Percentiles rank a stretch among this genome's conserved stretches.
Evolutionary conservation across 495 filamentous ascomycete genomes (phyloP).

Genomic region (Aspergillus taichungensis): DNA sequence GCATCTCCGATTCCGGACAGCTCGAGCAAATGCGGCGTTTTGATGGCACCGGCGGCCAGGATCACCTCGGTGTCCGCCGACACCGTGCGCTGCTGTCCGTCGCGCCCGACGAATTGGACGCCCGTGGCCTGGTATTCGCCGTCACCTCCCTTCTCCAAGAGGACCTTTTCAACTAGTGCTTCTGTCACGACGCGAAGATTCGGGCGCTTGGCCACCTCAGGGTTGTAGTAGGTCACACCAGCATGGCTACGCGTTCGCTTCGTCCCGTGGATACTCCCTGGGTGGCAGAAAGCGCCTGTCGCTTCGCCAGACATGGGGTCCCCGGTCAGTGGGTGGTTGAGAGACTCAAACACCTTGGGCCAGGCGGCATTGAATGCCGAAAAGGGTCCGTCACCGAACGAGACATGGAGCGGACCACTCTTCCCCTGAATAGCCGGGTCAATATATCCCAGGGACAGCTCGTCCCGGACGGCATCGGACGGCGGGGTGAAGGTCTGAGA

Average conservation of each 20-base stretch:
- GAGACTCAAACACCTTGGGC: constrained; percentile 12
- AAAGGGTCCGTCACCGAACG: constrained; percentile 28
- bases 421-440: constrained; percentile 21
- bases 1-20: constrained; percentile 44
- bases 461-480: constrained; percentile 1
- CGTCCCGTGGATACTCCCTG: constrained; percentile 33
- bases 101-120: constrained; percentile 20
- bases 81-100: not conserved
- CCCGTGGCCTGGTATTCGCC: constrained; percentile 13
- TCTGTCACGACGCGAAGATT: constrained; percentile 41
- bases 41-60: constrained; percentile 7
- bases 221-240: constrained; percentile 26
- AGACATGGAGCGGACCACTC: constrained; percentile 31
- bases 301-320: constrained; percentile 8
- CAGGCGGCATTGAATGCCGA: constrained; percentile 25
- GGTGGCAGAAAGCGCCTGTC: constrained; percentile 24
- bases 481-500: constrained; percentile 7
- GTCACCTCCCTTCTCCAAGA: constrained; percentile 25
- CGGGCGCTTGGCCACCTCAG: constrained; percentile 22
- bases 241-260: constrained; percentile 31
- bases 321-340: constrained; percentile 2
- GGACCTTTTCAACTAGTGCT: constrained; percentile 35
- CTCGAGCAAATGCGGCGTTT: constrained; percentile 28
- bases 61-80: constrained; percentile 31
- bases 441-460: constrained; percentile 16